Percentiles rank a stretch among this genome's conserved stretches.
phyloP scores from a whole-genome alignment of 306 rosid species.

The Sophora flavescens region DNA sequence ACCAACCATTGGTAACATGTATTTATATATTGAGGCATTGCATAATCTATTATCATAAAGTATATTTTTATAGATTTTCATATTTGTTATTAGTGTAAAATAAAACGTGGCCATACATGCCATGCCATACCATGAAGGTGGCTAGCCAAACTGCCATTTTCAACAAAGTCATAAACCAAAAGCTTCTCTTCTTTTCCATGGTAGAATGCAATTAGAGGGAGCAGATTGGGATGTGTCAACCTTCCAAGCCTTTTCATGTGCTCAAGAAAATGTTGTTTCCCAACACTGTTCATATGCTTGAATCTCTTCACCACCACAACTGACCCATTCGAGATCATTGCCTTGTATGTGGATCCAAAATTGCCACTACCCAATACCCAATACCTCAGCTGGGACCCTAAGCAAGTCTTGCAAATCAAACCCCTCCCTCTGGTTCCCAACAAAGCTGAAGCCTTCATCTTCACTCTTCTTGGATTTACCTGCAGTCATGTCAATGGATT shows the following conservation, averaged over 20 bases:
- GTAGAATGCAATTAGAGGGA: slow-evolving; percentile 71
- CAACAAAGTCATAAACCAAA: slow-evolving; percentile 59
- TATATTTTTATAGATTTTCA: neutral
- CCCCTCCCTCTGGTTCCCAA: slow-evolving; percentile 48
- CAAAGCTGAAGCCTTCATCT: slow-evolving; percentile 55
- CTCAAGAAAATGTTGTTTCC: slow-evolving; percentile 65
- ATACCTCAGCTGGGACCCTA: slow-evolving; percentile 78
- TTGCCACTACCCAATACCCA: slow-evolving; percentile 87
- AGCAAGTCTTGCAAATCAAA: slow-evolving; percentile 79
- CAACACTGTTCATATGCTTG: slow-evolving; percentile 67
- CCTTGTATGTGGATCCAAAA: slow-evolving; percentile 86
- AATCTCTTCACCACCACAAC: slow-evolving; percentile 88
- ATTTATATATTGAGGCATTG: neutral
- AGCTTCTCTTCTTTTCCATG: slow-evolving; percentile 71
- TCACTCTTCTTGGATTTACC: slow-evolving; percentile 45
- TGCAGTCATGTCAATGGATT: slow-evolving; percentile 35
- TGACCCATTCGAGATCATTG: slow-evolving; percentile 61
- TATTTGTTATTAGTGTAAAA: neutral
- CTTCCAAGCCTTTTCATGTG: slow-evolving; percentile 78
- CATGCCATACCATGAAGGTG: slow-evolving; percentile 67
- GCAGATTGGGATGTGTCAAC: slow-evolving; percentile 66
- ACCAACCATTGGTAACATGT: too few species aligned
- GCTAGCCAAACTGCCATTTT: slow-evolving; percentile 75
- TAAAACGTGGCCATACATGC: neutral
- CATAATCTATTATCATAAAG: neutral